phyloP scores from a whole-genome alignment of 2,329 filamentous ascomycete species.

The Talaromyces funiculosus region DNA sequence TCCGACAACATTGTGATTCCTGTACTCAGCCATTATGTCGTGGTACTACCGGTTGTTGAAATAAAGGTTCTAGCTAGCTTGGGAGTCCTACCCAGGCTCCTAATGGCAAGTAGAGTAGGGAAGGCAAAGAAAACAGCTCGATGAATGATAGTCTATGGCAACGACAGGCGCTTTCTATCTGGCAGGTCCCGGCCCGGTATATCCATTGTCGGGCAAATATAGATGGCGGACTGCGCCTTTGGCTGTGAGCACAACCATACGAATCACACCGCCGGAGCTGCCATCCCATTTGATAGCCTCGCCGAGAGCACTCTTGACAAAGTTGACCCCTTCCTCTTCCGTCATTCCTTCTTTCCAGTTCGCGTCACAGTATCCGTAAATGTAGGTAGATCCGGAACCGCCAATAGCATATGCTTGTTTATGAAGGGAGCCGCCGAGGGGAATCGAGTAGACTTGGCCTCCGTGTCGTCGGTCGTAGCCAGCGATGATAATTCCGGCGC shows the following conservation, averaged over 20 bases:
- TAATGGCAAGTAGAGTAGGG: background rate
- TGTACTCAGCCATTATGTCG: background rate
- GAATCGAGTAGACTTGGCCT: conserved; percentile 96
- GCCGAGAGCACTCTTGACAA: conserved; percentile 83
- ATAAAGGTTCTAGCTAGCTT: background rate
- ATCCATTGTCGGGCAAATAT: conserved; percentile 89
- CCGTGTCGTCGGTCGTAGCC: conserved; percentile 94
- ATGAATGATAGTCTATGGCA: conserved; percentile 13
- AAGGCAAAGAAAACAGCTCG: conserved; percentile 16
- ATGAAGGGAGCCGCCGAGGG: conserved; percentile 91
- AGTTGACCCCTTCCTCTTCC: conserved; percentile 80
- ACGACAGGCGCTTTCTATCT: conserved; percentile 5
- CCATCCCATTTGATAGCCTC: conserved; percentile 99
- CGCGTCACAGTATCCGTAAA: conserved; percentile 97
- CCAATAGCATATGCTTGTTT: conserved; percentile 95
- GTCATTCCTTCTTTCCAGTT: conserved; percentile 96
- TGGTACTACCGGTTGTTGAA: background rate
- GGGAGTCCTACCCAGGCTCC: background rate
- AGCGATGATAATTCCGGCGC: conserved; percentile 96
- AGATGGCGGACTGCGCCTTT: conserved; percentile 87
- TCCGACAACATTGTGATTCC: background rate
- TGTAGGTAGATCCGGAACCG: conserved; percentile 96
- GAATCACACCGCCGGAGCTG: conserved; percentile 94
- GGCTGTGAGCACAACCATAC: conserved; percentile 91
- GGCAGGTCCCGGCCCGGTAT: conserved; percentile 62